Conservation (phyloP, 148 eudicot species). For the Amaranthus palmeri region DNA sequence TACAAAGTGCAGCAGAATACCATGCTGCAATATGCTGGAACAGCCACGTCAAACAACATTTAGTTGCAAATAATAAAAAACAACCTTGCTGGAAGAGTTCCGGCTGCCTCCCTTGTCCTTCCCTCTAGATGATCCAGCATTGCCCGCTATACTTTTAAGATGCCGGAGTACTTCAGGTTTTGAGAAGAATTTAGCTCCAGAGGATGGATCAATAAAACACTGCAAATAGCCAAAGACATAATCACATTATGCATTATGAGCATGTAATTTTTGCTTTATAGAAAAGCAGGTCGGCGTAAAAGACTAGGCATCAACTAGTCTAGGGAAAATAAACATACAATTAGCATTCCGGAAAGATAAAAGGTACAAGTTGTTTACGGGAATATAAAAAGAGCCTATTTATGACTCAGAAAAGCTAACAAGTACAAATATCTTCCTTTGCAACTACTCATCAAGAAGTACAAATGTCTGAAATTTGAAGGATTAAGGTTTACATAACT, state of each 20-base stretch:
- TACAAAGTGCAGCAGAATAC: neutral
- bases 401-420: neutral
- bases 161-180: conserved; percentile 59
- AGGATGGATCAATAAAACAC: conserved; percentile 50
- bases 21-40: conserved; percentile 3
- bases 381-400: neutral
- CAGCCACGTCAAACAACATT: conserved; percentile 4
- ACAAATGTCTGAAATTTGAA: neutral
- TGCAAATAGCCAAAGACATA: conserved; percentile 26
- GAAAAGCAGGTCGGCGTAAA: neutral
- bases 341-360: no score
- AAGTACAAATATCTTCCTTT: neutral
- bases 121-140: conserved; percentile 24
- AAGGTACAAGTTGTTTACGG: no score
- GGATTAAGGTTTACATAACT: neutral
- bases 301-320: neutral
- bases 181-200: conserved; percentile 56
- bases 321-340: no score
- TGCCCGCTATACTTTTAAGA: conserved; percentile 31
- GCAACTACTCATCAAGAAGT: neutral
- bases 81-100: conserved; percentile 34
- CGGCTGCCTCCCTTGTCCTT: conserved; percentile 21
- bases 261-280: neutral
- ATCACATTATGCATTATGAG: neutral
- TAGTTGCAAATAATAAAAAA: conserved; percentile 15